Evolutionary conservation across 768 basidiomycete species (phyloP), one percentile per base, ranked within the genome.

Genomic region (Postia placenta): DNA sequence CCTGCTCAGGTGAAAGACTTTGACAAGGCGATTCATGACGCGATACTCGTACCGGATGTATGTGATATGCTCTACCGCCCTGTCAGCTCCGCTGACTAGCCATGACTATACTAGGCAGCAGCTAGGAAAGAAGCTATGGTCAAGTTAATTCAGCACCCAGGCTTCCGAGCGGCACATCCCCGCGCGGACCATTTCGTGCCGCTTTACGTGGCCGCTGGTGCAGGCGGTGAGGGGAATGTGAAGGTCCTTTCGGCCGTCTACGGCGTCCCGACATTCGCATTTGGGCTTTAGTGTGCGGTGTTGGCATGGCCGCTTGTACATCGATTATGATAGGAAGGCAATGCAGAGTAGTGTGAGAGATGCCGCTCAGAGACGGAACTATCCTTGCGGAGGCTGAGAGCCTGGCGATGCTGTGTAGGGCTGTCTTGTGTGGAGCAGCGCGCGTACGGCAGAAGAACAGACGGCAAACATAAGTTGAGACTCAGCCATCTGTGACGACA

Each of bases 141-240:
- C 45, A 64, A 66, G 7, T 68, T 92, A 50, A 69, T 73, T 7
- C 66, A 67, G 37, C 86, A 90, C 55, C 64, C 69, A 3, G 76
- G 76, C 7, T 92, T 87, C 72, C 74, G 81, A 3, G 58, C 70
- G 0, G 77, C 82, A 23, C 86, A 93, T 57, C 90, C 88, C 1
- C 74, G 84, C 2, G 81, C 81, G 54, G 90, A 93, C 24, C 89
- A 92, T 59, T 87, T 92, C 58, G 71, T 91, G 14, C 89, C 90
- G 9, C 53, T 92, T 14, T 87, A 89, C 61, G 72, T 90, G 36
- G 86, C 83, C 3, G 83, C 80, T 2, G 88, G 85, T 2, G 88
- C 85, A 6, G 83, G 81, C 7, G 83, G 79, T 37, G 72, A 70
- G 5, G 80, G 78, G 1, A 66, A 70, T 27, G 73, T 72, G 6